Percentiles rank a stretch among this genome's conserved stretches.
Evolutionary conservation across 371 early-diverging fungal species (phyloP).

Genomic region (Mortierella sp.): DNA sequence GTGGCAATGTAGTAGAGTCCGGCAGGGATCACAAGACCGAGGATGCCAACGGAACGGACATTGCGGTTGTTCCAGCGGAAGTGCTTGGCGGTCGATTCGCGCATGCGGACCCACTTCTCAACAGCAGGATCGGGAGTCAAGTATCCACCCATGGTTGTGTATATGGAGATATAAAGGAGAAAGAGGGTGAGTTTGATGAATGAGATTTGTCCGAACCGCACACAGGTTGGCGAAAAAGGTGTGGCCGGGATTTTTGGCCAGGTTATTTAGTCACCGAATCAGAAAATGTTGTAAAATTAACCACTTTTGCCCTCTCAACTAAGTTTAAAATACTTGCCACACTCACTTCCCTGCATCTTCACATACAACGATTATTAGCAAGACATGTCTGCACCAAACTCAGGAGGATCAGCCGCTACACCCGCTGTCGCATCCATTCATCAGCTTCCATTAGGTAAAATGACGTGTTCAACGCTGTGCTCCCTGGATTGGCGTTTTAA

Average conservation of each 20-base stretch:
- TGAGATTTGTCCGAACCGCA: not conserved
- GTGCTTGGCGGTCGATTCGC: conserved; percentile 70
- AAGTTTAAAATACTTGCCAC: too few relatives aligned
- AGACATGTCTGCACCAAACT: conserved; percentile 50
- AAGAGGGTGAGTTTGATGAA: conserved; percentile 3
- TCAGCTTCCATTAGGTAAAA: conserved; percentile 53
- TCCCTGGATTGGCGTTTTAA: too few relatives aligned
- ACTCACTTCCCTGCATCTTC: too few relatives aligned
- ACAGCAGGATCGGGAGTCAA: conserved; percentile 66
- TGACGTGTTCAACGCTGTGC: too few relatives aligned
- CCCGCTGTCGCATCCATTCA: conserved; percentile 53
- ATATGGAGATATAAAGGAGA: not conserved
- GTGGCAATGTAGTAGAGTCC: conserved; percentile 62
- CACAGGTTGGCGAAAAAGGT: not conserved
- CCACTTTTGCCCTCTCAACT: too few relatives aligned
- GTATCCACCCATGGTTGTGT: conserved; percentile 48
- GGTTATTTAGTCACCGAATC: too few relatives aligned
- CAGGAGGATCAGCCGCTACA: conserved; percentile 39
- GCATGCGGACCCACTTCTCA: conserved; percentile 74
- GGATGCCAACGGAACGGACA: conserved; percentile 58
- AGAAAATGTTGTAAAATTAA: too few relatives aligned
- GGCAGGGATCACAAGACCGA: conserved; percentile 66
- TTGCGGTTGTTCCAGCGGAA: conserved; percentile 67
- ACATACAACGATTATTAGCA: too few relatives aligned
- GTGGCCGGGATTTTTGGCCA: too few relatives aligned